These are phyloP conservation scores for Skeletonema marinoi DNA, from an alignment of 108 stramenopile species.

Conservation along the genomic window DNA sequence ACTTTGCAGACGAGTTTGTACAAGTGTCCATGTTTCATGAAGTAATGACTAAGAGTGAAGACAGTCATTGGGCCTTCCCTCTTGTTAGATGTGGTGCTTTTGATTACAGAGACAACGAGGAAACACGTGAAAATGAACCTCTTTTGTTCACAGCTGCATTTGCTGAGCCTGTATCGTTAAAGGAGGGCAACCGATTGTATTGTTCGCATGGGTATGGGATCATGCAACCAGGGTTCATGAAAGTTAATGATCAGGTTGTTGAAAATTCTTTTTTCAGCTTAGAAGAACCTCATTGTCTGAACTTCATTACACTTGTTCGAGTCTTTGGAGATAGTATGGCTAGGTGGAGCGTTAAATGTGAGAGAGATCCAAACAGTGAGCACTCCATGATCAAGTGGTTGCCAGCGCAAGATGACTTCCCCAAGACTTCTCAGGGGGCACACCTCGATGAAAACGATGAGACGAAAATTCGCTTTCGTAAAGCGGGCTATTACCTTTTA, in stretches of 20 bases:
- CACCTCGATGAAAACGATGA: conserved; percentile 9
- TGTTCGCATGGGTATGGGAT: conserved; percentile 10
- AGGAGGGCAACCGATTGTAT: conserved; percentile 14
- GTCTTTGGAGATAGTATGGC: conserved; percentile 16
- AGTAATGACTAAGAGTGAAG: conserved; percentile 1
- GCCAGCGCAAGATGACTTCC: conserved; percentile 13
- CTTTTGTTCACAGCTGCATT: conserved; percentile 18
- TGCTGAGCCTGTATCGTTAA: conserved; percentile 18
- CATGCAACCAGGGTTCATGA: neutral
- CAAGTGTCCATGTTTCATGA: conserved; percentile 14
- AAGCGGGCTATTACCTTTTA: conserved; percentile 23
- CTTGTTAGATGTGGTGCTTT: conserved; percentile 27
- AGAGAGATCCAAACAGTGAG: conserved; percentile 18
- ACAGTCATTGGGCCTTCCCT: conserved; percentile 15
- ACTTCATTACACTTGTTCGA: conserved; percentile 13
- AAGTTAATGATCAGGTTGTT: neutral
- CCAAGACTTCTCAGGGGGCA: conserved; percentile 1
- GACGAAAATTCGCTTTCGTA: conserved; percentile 27
- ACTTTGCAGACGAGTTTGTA: conserved; percentile 15
- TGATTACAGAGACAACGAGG: conserved; percentile 19
- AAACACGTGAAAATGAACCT: conserved; percentile 10
- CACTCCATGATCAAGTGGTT: conserved; percentile 17
- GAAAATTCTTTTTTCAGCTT: neutral
- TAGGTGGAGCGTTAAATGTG: conserved; percentile 9
- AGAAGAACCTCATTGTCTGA: neutral